phyloP scores from a whole-genome alignment of 257 asterid genomes.

The Datura wrightii region DNA sequence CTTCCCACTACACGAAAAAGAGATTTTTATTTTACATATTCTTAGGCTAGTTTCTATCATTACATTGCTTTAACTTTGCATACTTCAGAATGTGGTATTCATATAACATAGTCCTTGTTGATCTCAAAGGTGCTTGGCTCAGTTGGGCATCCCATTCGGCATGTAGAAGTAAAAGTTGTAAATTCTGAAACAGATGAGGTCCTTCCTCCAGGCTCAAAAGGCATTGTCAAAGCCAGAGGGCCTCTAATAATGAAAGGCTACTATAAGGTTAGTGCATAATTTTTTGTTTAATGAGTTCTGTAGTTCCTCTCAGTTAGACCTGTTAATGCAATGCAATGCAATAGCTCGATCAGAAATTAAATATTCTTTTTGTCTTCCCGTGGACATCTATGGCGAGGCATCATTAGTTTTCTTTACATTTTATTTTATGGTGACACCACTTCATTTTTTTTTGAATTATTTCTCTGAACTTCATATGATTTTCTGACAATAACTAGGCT shows the following conservation, averaged over 20 bases:
- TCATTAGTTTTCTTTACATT: background rate
- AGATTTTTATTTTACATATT: background rate
- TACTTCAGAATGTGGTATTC: conserved; percentile 34
- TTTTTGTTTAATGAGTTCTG: background rate
- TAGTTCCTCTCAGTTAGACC: conserved; percentile 1
- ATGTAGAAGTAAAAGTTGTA: conserved; percentile 76
- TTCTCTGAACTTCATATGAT: background rate
- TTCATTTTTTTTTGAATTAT: background rate
- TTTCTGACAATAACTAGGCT: background rate
- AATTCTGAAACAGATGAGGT: conserved; percentile 71
- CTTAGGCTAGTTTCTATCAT: background rate
- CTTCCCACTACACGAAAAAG: background rate
- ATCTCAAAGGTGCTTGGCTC: conserved; percentile 85
- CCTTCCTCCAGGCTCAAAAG: conserved; percentile 75
- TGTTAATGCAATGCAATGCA: background rate
- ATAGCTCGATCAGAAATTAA: background rate
- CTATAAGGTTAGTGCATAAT: conserved; percentile 60
- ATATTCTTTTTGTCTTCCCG: background rate
- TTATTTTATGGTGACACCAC: background rate
- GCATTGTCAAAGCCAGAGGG: conserved; percentile 85
- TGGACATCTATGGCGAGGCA: background rate
- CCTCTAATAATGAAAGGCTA: conserved; percentile 94
- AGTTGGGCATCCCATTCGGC: conserved; percentile 72
- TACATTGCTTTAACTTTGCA: conserved; percentile 12
- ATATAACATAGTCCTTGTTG: conserved; percentile 39